Evolutionary conservation across 2,329 filamentous ascomycete genomes (phyloP).

Genomic region (Nemania sp.): DNA sequence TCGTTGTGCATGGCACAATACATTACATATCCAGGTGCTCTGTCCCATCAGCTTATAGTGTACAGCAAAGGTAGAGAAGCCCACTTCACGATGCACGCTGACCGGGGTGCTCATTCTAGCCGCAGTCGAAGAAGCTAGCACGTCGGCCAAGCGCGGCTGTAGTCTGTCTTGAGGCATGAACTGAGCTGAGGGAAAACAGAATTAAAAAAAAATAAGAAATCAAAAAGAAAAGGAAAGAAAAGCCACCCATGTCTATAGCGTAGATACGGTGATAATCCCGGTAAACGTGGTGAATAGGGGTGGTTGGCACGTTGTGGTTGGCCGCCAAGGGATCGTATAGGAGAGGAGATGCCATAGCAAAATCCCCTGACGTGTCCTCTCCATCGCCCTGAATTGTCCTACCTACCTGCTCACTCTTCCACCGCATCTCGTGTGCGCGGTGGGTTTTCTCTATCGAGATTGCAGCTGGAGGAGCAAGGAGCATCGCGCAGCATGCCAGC

Average conservation of each 20-base stretch:
- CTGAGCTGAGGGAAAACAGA: background rate
- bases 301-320: constrained; percentile 2
- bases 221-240: background rate
- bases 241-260: constrained; percentile 6
- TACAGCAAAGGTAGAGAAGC: constrained; percentile 23
- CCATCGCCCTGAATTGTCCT: constrained; percentile 1
- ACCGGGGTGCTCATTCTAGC: constrained; percentile 28
- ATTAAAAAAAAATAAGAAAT: background rate
- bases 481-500: constrained; percentile 11
- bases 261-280: constrained; percentile 1
- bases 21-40: background rate
- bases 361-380: background rate
- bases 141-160: constrained; percentile 13
- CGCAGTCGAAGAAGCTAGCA: constrained; percentile 16
- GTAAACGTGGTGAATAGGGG: constrained; percentile 9
- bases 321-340: constrained; percentile 11
- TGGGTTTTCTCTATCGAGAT: constrained; percentile 11
- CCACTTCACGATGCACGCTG: constrained; percentile 31
- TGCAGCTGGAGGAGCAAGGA: constrained; percentile 6
- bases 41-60: constrained; percentile 26
- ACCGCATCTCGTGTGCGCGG: background rate
- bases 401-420: background rate
- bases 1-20: constrained; percentile 2
- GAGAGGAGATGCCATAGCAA: constrained; percentile 3
- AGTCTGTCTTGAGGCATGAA: background rate